Percentiles rank a stretch among this genome's conserved stretches.
These are phyloP conservation scores for Quercus agrifolia DNA, from an alignment of 306 rosid species.

Conservation along the genomic window DNA sequence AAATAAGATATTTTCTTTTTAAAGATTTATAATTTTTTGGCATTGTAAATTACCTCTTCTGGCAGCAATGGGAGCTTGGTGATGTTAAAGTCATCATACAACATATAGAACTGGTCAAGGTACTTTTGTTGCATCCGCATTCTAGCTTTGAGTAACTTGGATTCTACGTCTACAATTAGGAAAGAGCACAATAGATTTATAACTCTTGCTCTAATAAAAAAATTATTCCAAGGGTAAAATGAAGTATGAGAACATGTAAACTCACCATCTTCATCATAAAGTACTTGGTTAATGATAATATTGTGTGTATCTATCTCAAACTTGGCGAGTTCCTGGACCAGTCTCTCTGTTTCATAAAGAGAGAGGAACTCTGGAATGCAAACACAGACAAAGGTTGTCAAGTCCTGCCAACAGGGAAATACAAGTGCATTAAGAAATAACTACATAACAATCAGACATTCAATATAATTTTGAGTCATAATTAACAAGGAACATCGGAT, in stretches of 20 bases:
- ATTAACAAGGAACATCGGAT: not conserved
- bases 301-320: conserved; percentile 98
- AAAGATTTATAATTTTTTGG: not conserved
- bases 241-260: not conserved
- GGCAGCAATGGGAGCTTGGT: conserved; percentile 95
- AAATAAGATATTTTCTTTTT: not conserved
- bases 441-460: not conserved
- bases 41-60: conserved; percentile 62
- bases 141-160: conserved; percentile 89
- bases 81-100: conserved; percentile 92
- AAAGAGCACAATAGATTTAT: not conserved
- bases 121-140: conserved; percentile 98
- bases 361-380: conserved; percentile 99
- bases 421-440: conserved; percentile 21
- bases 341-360: conserved; percentile 95
- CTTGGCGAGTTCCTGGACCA: conserved; percentile 92
- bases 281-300: conserved; percentile 92
- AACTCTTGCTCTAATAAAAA: not conserved
- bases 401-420: conserved; percentile 59
- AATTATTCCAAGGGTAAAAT: not conserved
- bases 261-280: conserved; percentile 82
- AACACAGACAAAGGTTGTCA: conserved; percentile 96
- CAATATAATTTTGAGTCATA: not conserved
- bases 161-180: conserved; percentile 59
- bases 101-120: conserved; percentile 89